These are phyloP conservation scores for Vaccinium myrtillus DNA, from an alignment of 148 eudicot genomes.

Conservation along the genomic window DNA sequence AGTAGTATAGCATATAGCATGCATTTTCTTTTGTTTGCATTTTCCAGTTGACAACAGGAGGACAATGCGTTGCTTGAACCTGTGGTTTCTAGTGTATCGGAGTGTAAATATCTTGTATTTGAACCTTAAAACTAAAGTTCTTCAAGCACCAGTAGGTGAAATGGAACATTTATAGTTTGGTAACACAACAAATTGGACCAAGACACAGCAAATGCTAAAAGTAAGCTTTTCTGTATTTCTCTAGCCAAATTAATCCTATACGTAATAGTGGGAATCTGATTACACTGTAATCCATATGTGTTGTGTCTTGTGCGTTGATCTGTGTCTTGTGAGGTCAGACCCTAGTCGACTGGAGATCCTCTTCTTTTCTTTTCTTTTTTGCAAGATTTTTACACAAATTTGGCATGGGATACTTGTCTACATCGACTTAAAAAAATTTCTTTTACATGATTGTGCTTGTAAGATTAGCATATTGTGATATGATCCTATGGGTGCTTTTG, in stretches of 20 bases:
- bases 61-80: not conserved
- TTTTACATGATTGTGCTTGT: conserved; percentile 10
- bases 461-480: not conserved
- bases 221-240: conserved; percentile 4
- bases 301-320: not conserved
- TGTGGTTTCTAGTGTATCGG: not conserved
- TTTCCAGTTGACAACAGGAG: not conserved
- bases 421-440: not conserved
- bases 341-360: not conserved
- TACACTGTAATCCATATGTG: not conserved
- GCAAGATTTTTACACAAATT: not conserved
- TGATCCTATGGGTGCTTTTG: conserved; percentile 23
- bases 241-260: not conserved
- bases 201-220: not conserved
- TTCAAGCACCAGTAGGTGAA: conserved; percentile 1
- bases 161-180: not conserved
- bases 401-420: not conserved
- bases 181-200: not conserved
- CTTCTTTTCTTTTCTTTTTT: not conserved
- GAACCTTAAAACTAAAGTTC: not conserved
- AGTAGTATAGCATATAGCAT: not conserved
- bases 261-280: not conserved
- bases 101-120: conserved; percentile 7
- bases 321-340: not conserved
- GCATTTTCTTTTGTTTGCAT: not conserved